These are phyloP conservation scores for Salix suchowensis DNA, from an alignment of 345 rosid species.

Conservation along the genomic window DNA sequence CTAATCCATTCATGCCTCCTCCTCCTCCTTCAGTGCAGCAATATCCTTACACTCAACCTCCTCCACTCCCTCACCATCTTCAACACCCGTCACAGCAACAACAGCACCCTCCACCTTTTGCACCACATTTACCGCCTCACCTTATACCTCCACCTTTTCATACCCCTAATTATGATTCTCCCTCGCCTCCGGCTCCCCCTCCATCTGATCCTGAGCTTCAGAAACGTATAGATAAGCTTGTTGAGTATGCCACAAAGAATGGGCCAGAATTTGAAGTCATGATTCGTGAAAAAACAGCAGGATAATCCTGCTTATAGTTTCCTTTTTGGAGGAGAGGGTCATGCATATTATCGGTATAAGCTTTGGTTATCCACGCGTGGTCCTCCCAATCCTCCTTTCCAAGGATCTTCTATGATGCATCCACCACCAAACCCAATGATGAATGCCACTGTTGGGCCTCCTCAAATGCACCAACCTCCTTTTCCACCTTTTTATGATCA, in stretches of 20 bases:
- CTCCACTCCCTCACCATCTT: conserved; percentile 63
- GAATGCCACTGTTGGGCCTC: conserved; percentile 46
- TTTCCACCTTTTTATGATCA: conserved; percentile 73
- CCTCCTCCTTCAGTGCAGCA: conserved; percentile 78
- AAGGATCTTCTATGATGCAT: conserved; percentile 57
- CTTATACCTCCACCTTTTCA: conserved; percentile 62
- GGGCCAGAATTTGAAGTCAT: conserved; percentile 96
- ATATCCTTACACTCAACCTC: conserved; percentile 75
- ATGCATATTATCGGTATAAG: conserved; percentile 78
- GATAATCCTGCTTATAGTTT: conserved; percentile 89
- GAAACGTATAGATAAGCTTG: conserved; percentile 92
- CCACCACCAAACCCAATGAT: conserved; percentile 65
- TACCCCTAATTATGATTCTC: conserved; percentile 52
- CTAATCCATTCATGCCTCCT: conserved; percentile 44
- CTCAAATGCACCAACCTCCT: conserved; percentile 73
- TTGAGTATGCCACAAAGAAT: conserved; percentile 80
- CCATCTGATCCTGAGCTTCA: conserved; percentile 95
- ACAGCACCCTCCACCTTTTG: conserved; percentile 56
- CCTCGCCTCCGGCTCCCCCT: conserved; percentile 68
- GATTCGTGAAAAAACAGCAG: conserved; percentile 92
- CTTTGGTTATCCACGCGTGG: conserved; percentile 69
- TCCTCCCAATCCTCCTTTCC: conserved; percentile 58
- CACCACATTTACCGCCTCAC: conserved; percentile 65
- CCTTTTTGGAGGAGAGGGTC: conserved; percentile 93
- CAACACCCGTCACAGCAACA: conserved; percentile 52